Base-by-base conservation (phyloP, 1,139 yeast species). In the Magnusiomyces fungicola region DNA sequence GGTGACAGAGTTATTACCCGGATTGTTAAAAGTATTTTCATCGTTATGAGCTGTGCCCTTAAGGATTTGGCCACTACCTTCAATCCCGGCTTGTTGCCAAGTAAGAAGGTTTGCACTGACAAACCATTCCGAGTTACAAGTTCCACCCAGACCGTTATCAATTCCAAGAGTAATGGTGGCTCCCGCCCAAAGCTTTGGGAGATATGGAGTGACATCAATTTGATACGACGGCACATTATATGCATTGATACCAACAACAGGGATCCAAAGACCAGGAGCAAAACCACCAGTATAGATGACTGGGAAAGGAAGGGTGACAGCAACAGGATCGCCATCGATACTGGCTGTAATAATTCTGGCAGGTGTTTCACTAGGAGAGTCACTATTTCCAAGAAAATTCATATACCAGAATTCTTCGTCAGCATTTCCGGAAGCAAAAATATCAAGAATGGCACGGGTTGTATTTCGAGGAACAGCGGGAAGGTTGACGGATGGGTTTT, bases 341-440 rank as follows among this genome's bases (percentile, higher is more conserved):
- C 54, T 60, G 10, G 67, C 64, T 48, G 67, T 67, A 3, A 70
- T 58, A 33, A 64, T 59, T 38, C 74, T 62, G 14, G 65, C 57
- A 6, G 74, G 70, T 2, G 78, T 95, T 60, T 80, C 83, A 3
- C 27, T 21, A 10, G 33, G 44, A 4, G 84, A 84, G 16, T 66
- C 61, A 27, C 24, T 68, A 65, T 47, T 71, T 50, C 41, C 49
- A 21, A 46, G 41, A 18, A 79, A 76, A 58, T 83, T 82, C 14
- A 79, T 66, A 65, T 83, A 87, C 95, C 95, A 87, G 61, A 84
- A 84, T 66, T 88, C 96, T 63, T 87, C 96, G 39, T 76, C 79
- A 1, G 81, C 81, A 59, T 83, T 85, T 2, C 94, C 96, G 19
- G 87, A 79, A 2, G 86, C 79, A 58, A 79, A 80, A 3, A 87